Base-by-base conservation (phyloP, 2,329 filamentous ascomycete species). In the Xylariaceae sp. region DNA sequence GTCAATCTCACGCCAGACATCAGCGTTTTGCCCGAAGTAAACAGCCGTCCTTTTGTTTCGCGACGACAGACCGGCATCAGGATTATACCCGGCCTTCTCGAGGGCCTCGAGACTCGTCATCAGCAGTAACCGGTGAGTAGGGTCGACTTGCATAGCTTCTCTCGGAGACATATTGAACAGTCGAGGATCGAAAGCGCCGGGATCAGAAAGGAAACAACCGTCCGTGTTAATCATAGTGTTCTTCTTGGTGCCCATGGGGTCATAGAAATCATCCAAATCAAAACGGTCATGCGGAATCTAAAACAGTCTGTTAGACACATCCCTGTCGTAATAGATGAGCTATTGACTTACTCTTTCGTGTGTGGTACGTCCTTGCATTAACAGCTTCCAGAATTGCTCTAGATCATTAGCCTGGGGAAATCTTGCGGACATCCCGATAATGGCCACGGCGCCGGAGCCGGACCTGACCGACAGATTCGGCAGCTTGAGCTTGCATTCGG, bases 391-490 rank as follows among this genome's bases (percentile, higher is more conserved):
- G 57, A 74, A 73, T 33, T 74, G 67, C 2, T 71, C 69, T 0
- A 73, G 31, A 26, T 69, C 62, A 16, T 74, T 68, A 7, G 73
- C 74, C 0, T 58, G 26, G n/a, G 75, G 67, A 2, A 71, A 65
- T 24, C 73, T 68, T 21, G 64, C 60, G 1, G 74, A 66, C 72
- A 77, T 74, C 4, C 75, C 74, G 5, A 77, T 60, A 6, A 78
- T 67, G 8, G 75, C 75, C n/a, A 66, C 58, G 14, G 58, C 47
- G 9, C 49, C 57, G 9, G 41, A 53, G 12, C 51, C 50, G 2
- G 41, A 17, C 12, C 47, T 49, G 5, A 23, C 29, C 14, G 33
- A 21, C 12, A 12, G 14, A 33, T 48, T 14, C 16, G 9, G 23
- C 6, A 8, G 3, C 31, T 41, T 6, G 3, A n/a, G 17, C 40